Evolutionary conservation across 164 flowering plant genomes (phyloP).

Genomic region (Nymphaea thermarum): DNA sequence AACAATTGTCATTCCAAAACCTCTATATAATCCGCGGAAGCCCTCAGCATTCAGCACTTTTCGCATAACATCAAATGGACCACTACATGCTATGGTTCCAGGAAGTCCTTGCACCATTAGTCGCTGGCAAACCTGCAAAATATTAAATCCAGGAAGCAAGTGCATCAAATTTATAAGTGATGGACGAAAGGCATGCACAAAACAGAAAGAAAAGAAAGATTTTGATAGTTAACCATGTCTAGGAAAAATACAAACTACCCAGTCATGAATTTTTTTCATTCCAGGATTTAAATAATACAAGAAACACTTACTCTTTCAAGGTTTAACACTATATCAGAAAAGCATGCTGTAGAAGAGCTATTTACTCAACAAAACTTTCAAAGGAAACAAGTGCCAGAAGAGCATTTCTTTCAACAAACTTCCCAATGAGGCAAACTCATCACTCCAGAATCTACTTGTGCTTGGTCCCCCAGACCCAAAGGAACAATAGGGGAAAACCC

Average conservation of each 20-base stretch:
- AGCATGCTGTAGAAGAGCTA: no score
- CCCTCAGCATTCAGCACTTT: conserved; percentile 61
- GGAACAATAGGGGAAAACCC: no score
- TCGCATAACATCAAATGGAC: conserved; percentile 44
- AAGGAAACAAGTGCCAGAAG: no score
- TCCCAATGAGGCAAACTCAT: no score
- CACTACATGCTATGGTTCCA: conserved; percentile 41
- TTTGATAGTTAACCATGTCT: not conserved
- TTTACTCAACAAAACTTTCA: no score
- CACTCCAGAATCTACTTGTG: no score
- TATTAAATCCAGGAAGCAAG: not conserved
- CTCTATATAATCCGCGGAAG: conserved; percentile 70
- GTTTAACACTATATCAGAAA: no score
- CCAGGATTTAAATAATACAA: not conserved
- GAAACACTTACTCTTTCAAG: no score
- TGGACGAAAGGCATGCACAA: not conserved
- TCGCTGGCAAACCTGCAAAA: conserved; percentile 57
- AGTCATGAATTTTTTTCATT: not conserved
- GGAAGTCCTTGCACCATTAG: conserved; percentile 87
- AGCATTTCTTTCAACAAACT: no score
- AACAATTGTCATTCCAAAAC: conserved; percentile 63
- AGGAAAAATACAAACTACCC: not conserved
- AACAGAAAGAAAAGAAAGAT: no score
- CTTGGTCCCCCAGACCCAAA: no score
- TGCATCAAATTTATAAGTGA: not conserved